Percentiles rank a stretch among this genome's conserved stretches.
Evolutionary conservation across 2,329 filamentous ascomycete species (phyloP).

Genomic region (Hypoxylon rubiginosum): DNA sequence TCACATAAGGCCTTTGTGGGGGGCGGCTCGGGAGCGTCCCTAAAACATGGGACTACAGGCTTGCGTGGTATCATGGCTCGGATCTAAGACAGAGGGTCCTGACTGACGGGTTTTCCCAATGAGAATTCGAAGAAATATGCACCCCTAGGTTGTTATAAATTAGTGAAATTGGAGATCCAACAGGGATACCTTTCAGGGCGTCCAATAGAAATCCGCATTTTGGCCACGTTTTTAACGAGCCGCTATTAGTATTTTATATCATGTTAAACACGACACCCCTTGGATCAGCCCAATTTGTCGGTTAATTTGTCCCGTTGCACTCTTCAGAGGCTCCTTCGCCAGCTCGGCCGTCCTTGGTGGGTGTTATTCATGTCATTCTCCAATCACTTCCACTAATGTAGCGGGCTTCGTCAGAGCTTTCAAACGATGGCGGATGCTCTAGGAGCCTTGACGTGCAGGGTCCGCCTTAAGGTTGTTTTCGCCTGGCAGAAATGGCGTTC

Average conservation of each 20-base stretch:
- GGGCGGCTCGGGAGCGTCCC: conserved; percentile 28
- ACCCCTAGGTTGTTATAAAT: conserved; percentile 10
- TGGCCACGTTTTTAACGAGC: conserved; percentile 31
- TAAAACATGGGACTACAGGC: conserved; percentile 6
- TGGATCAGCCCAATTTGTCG: background rate
- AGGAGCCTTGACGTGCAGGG: background rate
- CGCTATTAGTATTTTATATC: conserved; percentile 24
- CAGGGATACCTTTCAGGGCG: conserved; percentile 23
- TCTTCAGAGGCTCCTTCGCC: background rate
- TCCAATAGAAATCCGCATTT: conserved; percentile 29
- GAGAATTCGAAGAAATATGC: conserved; percentile 22
- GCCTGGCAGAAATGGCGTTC: background rate
- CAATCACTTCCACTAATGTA: conserved; percentile 7
- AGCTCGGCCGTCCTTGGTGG: background rate
- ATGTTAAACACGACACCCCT: conserved; percentile 17
- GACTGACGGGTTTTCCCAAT: conserved; percentile 22
- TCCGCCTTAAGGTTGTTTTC: background rate
- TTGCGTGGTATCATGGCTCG: conserved; percentile 24
- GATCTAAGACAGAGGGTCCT: conserved; percentile 31
- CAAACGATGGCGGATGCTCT: background rate
- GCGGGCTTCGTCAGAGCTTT: background rate
- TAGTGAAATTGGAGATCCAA: conserved; percentile 30
- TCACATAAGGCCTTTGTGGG: conserved; percentile 35
- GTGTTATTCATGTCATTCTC: background rate
- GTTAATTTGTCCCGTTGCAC: conserved; percentile 8